These are phyloP conservation scores for Geranomyces variabilis DNA, from an alignment of 192 early-diverging fungal genomes.

Conservation along the genomic window DNA sequence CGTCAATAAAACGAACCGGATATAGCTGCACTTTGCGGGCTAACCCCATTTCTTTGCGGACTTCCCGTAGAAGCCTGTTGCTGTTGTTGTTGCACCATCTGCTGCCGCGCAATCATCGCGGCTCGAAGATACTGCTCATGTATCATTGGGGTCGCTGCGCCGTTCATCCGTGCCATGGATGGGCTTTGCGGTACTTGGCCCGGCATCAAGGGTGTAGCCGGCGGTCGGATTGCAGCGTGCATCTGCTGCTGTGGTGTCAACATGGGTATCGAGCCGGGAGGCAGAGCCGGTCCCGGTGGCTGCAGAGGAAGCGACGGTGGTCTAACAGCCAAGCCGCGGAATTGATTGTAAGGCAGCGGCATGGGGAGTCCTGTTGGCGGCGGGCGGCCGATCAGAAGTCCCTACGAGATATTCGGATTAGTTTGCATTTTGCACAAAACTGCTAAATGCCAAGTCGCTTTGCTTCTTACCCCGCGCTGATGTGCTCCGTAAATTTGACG, in stretches of 20 bases:
- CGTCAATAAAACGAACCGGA: background rate
- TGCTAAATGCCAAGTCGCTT: background rate
- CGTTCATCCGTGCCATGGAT: constrained; percentile 28
- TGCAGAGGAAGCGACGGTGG: constrained; percentile 4
- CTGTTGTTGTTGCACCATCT: constrained; percentile 9
- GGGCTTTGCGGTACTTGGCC: constrained; percentile 29
- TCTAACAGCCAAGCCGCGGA: constrained; percentile 14
- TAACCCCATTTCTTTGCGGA: background rate
- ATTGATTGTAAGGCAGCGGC: constrained; percentile 17
- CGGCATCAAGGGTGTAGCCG: constrained; percentile 14
- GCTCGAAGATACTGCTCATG: constrained; percentile 32
- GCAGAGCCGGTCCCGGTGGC: background rate
- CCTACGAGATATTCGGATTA: constrained; percentile 1
- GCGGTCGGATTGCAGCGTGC: constrained; percentile 23
- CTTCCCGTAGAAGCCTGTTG: background rate
- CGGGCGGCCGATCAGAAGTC: constrained; percentile 10
- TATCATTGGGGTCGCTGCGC: background rate
- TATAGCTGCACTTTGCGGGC: background rate
- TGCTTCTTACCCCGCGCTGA: constrained; percentile 20
- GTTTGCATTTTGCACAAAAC: background rate
- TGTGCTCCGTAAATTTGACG: constrained; percentile 27
- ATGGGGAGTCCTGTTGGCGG: constrained; percentile 12
- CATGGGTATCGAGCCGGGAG: background rate
- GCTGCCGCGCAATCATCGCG: constrained; percentile 26
- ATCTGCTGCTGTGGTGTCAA: background rate